Evolutionary conservation across 345 rosid species (phyloP), one percentile per base, ranked within the genome.

Genomic region (Boechera stricta): DNA sequence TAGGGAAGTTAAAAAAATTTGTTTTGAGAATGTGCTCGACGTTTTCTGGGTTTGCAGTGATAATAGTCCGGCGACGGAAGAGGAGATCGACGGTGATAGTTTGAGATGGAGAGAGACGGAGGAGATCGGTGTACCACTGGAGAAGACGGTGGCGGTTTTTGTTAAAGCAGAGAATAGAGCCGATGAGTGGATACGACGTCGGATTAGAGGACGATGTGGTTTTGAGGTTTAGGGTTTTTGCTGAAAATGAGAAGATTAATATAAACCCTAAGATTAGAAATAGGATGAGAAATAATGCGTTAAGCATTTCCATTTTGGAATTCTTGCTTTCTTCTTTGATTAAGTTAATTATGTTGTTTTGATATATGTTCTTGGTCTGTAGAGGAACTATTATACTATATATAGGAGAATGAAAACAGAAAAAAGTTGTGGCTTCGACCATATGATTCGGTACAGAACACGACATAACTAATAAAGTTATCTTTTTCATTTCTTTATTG

Each of bases 61-160:
- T 84, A 4, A 90, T 67, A 24, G 86, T 85, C 7, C 91, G 88
- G 42, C 87, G 87, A 0, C 83, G 82, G 5, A 94, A 86, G 12
- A 89, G 80, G 26, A 88, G 88, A 16, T 67, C 33, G 16, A 92
- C 44, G 31, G 79, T 70, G 13, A 90, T 86, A 71, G 98, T 90
- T 28, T 84, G 86, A 7, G 84, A 56, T 0, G 88, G 86, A 5
- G 98, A 89, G 2, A 54, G 61, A 3, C 93, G 80, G 44, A 92
- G 78, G 11, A 92, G 91, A 21, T 85, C 68, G 24, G 93, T 88
- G 82, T 89, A 90, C 98, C 98, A 90, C 26, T 90, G 85, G 5
- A 90, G 81, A 18, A 92, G 89, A 71, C 88, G 87, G 53, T 54
- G 72, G 0, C 93, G 87, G 54, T 92, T 90, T 33, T 72, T 64